Percentiles rank a stretch among this genome's conserved stretches.
phyloP scores from a whole-genome alignment of 202 grass and related monocot species.

The Zoysia matrella region DNA sequence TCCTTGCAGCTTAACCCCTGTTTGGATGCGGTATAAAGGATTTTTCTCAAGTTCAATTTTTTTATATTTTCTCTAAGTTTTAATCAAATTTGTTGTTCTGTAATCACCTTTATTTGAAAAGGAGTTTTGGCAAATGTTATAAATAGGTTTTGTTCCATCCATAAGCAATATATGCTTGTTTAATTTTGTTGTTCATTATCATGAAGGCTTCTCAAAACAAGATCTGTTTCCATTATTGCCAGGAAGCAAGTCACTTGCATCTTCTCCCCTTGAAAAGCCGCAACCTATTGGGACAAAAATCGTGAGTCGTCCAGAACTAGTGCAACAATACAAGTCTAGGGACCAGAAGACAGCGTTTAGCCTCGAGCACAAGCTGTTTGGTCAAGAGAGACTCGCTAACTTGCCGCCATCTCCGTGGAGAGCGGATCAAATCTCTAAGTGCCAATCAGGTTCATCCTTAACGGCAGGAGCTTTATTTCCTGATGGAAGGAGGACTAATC shows the following conservation, averaged over 20 bases:
- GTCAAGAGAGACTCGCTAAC: slow-evolving; percentile 60
- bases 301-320: slow-evolving; percentile 40
- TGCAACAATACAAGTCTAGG: slow-evolving; percentile 50
- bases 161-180: not conserved
- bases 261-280: slow-evolving; percentile 66
- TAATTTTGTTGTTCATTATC: slow-evolving; percentile 22
- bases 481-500: slow-evolving; percentile 44
- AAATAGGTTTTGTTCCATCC: no score
- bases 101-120: slow-evolving; percentile 24
- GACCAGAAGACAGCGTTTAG: slow-evolving; percentile 67
- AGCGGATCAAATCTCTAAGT: slow-evolving; percentile 53
- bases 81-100: slow-evolving; percentile 23
- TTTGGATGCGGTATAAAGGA: not conserved
- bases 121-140: not conserved
- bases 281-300: slow-evolving; percentile 65
- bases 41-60: slow-evolving; percentile 15
- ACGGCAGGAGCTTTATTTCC: slow-evolving; percentile 50
- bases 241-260: slow-evolving; percentile 74
- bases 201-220: slow-evolving; percentile 37
- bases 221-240: slow-evolving; percentile 48
- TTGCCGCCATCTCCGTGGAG: slow-evolving; percentile 52
- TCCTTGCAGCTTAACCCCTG: not conserved
- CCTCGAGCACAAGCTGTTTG: slow-evolving; percentile 61
- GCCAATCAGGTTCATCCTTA: slow-evolving; percentile 54
- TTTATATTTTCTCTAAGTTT: slow-evolving; percentile 2